phyloP scores from a whole-genome alignment of 202 grass and related monocot species.

The Musa balbisiana region DNA sequence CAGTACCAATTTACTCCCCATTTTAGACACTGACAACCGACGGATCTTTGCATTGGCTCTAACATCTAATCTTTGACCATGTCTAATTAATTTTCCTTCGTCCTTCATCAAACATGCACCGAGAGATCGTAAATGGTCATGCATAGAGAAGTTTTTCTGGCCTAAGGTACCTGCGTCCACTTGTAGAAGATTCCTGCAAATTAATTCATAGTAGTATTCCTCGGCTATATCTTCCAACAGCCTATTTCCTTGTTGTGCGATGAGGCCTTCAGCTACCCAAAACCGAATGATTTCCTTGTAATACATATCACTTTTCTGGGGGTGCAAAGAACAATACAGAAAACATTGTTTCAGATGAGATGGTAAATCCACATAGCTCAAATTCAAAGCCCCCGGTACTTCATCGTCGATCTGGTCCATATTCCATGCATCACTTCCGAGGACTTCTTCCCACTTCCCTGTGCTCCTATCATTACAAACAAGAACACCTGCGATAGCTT shows the following conservation, averaged over 20 bases:
- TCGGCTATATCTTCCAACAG: slow-evolving; percentile 61
- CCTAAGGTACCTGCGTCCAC: too few relatives aligned
- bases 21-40: slow-evolving; percentile 48
- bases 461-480: slow-evolving; percentile 36
- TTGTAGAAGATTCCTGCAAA: slow-evolving; percentile 65
- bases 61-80: slow-evolving; percentile 34
- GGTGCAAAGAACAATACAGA: slow-evolving; percentile 62
- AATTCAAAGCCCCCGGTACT: slow-evolving; percentile 51
- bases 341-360: slow-evolving; percentile 74
- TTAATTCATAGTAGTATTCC: slow-evolving; percentile 53
- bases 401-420: slow-evolving; percentile 36
- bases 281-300: slow-evolving; percentile 34
- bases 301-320: slow-evolving; percentile 47
- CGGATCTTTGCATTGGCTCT: slow-evolving; percentile 42
- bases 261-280: slow-evolving; percentile 80
- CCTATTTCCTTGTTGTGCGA: slow-evolving; percentile 25
- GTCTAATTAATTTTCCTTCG: slow-evolving; percentile 50
- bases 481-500: slow-evolving; percentile 36
- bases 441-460: slow-evolving; percentile 39
- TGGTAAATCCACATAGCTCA: slow-evolving; percentile 63
- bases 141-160: slow-evolving; percentile 8
- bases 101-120: slow-evolving; percentile 49
- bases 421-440: slow-evolving; percentile 51
- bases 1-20: slow-evolving; percentile 37
- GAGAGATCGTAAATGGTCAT: slow-evolving; percentile 43